Base-by-base conservation (phyloP, 169 alveolate species). In the Cryptosporidium bovis region DNA sequence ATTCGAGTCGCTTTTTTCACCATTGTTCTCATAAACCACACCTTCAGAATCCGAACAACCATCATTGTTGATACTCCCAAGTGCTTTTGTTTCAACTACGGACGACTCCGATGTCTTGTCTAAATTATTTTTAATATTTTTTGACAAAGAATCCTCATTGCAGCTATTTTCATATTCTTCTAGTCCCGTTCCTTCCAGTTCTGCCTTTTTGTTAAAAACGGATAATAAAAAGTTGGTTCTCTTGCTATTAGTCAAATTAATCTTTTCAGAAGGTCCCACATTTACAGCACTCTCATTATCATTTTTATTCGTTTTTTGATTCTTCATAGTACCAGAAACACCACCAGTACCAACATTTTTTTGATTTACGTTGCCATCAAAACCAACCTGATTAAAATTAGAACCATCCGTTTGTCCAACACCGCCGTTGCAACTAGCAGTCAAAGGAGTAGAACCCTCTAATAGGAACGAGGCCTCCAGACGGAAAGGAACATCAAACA, bases 401-500 rank as follows among this genome's bases (percentile, higher is more conserved):
- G 20, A 24, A 18, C 31, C 36, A 1, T 24, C 31, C 13, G 40
- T 29, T 1, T 27, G 69, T 18, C 71, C 89, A 29, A 60, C 48
- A 29, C 50, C 90, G 16, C 69, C 48, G 10, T 40, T 40, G 48
- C 48, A 56, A 48, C 46, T 58, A 3, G 60, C n/a, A 40, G 27
- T 58, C 1, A 44, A 3, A 6, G 48, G 48, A 46, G n/a, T 56
- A 48, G 66, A 51, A 12, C 40, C 56, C 69, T 90, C 91, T 20
- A 91, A 82, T n/a, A 93, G 82, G 44, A 82, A 77, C 20, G 95
- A 91, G 64, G 95, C 93, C 50, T 95, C 97, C 12, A 95, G 65
- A 58, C 96, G 89, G 87, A 95, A 90, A 20, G 97, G 97, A 6
- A 94, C 95, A 60, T 95, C 97, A 71, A 95, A 93, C 31, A 95